Conservation (phyloP, 176 grass and related monocot genomes). For the Ensete glaucum region DNA sequence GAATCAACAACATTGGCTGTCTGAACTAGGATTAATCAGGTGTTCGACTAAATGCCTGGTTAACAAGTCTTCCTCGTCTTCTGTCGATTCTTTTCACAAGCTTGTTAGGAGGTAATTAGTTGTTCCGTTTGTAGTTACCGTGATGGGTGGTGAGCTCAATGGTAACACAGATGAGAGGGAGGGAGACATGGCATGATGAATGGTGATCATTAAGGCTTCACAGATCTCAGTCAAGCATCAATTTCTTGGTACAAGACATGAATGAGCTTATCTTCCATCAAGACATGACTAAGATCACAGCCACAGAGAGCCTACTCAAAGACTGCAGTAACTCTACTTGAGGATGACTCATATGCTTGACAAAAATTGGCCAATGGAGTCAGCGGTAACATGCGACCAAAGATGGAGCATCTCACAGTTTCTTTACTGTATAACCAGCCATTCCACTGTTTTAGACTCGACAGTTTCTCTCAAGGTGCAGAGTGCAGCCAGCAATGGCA, state of each 20-base stretch:
- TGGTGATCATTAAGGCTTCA: not conserved
- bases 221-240: not conserved
- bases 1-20: not conserved
- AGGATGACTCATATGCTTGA: too few species aligned
- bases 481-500: too few species aligned
- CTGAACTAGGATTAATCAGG: too few species aligned
- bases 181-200: not conserved
- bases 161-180: not conserved
- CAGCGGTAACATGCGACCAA: too few species aligned
- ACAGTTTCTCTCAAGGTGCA: not conserved
- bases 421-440: too few species aligned
- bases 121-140: too few species aligned
- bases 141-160: too few species aligned
- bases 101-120: not conserved
- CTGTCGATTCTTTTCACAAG: not conserved
- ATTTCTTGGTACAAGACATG: not conserved
- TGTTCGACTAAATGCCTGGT: too few species aligned
- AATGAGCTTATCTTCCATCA: too few species aligned
- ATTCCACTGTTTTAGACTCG: not conserved
- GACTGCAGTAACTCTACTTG: not conserved
- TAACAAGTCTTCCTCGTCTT: too few species aligned
- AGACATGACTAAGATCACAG: not conserved
- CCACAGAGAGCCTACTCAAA: not conserved
- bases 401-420: not conserved
- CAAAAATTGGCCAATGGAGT: too few species aligned